Percentiles rank a stretch among this genome's conserved stretches.
Evolutionary conservation across 495 filamentous ascomycete species (phyloP).

Genomic region (Penicillium argentinense): DNA sequence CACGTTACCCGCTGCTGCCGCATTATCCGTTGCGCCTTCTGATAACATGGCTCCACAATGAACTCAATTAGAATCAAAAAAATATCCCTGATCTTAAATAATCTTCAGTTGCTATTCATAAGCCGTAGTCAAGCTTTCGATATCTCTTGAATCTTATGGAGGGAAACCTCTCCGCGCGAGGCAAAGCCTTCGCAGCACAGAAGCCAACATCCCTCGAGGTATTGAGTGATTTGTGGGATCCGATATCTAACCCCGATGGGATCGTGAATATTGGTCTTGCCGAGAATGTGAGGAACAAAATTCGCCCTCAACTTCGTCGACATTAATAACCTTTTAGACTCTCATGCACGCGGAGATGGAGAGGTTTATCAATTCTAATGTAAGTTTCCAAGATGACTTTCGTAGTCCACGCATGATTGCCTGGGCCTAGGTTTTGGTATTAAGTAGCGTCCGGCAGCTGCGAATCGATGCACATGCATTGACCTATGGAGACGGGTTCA

Average conservation of each 20-base stretch:
- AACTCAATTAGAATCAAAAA: too few relatives aligned
- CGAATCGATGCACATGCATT: constrained; percentile 15
- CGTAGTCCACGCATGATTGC: not conserved
- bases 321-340: constrained; percentile 6
- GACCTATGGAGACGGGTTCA: constrained; percentile 28
- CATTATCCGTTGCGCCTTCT: too few relatives aligned
- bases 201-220: constrained; percentile 14
- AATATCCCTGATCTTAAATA: too few relatives aligned
- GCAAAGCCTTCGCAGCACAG: constrained; percentile 5
- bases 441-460: constrained; percentile 9
- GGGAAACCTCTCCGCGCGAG: constrained; percentile 9
- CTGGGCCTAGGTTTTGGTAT: not conserved
- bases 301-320: not conserved
- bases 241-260: constrained; percentile 20
- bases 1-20: too few relatives aligned
- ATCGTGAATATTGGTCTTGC: constrained; percentile 22
- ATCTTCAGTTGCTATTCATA: too few relatives aligned
- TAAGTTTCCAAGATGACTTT: not conserved
- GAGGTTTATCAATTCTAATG: constrained; percentile 13
- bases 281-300: constrained; percentile 11
- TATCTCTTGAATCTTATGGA: too few relatives aligned
- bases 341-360: constrained; percentile 16
- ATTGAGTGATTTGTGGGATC: constrained; percentile 14
- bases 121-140: too few relatives aligned
- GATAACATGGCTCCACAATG: too few relatives aligned